A percentile compares a stretch with the other conserved stretches of the same genome.
Conservation (phyloP, 331 rosid species). For the Pyracantha coccinea region DNA sequence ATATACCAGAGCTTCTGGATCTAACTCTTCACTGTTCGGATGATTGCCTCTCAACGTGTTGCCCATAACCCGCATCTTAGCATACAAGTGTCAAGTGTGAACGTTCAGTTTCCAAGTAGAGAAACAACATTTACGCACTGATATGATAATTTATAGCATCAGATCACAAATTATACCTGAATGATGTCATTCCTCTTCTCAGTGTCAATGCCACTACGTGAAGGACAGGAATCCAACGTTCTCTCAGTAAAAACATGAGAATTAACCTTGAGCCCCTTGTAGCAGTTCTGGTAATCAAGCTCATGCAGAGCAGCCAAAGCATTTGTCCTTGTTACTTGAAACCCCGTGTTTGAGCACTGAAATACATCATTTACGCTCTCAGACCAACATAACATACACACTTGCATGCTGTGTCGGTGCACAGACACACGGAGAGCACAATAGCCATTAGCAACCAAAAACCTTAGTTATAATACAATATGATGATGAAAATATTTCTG, state of each 20-base stretch:
- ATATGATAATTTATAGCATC: neutral
- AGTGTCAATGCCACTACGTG: conserved; percentile 21
- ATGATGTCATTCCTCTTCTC: conserved; percentile 29
- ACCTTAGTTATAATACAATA: neutral
- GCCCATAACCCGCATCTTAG: conserved; percentile 31
- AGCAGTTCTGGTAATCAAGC: conserved; percentile 21
- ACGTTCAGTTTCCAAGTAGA: conserved; percentile 1
- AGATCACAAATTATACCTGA: conserved; percentile 29
- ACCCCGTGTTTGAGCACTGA: conserved; percentile 28
- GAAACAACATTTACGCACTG: neutral
- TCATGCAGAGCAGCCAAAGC: conserved; percentile 17
- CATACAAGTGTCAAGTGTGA: neutral
- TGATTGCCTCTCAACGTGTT: conserved; percentile 25
- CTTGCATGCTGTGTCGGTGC: neutral
- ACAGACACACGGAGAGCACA: neutral
- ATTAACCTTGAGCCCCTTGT: conserved; percentile 12
- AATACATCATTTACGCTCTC: conserved; percentile 24
- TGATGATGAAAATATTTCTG: neutral
- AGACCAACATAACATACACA: neutral
- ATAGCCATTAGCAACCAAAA: neutral
- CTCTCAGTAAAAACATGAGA: conserved; percentile 19
- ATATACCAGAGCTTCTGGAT: conserved; percentile 37
- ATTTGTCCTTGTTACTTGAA: conserved; percentile 23
- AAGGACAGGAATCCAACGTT: conserved; percentile 18
- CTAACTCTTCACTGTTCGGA: conserved; percentile 30